Base-by-base conservation (phyloP, 2,329 filamentous ascomycete species). In the Sordariomycetes sp. region DNA sequence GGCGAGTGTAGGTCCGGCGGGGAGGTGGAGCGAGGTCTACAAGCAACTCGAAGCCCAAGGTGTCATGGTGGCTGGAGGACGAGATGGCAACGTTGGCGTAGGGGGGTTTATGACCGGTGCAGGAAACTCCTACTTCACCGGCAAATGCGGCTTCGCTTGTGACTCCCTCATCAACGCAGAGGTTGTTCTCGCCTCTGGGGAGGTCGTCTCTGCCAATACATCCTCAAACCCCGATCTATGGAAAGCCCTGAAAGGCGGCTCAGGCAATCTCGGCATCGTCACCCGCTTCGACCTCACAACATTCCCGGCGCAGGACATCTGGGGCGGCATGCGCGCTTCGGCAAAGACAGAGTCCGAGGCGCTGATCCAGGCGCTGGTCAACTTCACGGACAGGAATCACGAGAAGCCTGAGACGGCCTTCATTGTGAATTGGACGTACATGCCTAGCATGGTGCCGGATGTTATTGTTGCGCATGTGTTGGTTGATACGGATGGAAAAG, bases 131-230 rank as follows among this genome's bases (percentile, higher is more conserved):
- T 45, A 42, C 32, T 41, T 39, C 32, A 41, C 42, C 2, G 57
- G 58, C 0, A 50, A 50, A 1, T 47, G 61, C 21, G 71, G 71
- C 6, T 67, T 62, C 43, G 62, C 55, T 7, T 67, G 62, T 39
- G 67, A 71, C 46, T 64, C 57, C 9, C 57, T 69, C 10, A 42
- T 47, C 16, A 55, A 53, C 15, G 69, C 56, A 32, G 55, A 71
- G 42, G 54, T 75, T 8, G 68, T 75, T 3, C 58, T 70, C 2
- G 59, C 64, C 0, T 51, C 56, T 20, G 68, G 69, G 0, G 39
- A 44, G 3, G 54, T 73, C 15, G 50, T 71, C 23, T 53, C 55
- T 4, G 67, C 61, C 1, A 62, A 57, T 25, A 35, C 38, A 7
- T 21, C 31, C 33, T 8, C 15, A 4, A 25, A 41, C 23, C 12